These are phyloP conservation scores for Orbilia ellipsospora DNA, from an alignment of 2,329 filamentous ascomycete genomes.

Conservation along the genomic window DNA sequence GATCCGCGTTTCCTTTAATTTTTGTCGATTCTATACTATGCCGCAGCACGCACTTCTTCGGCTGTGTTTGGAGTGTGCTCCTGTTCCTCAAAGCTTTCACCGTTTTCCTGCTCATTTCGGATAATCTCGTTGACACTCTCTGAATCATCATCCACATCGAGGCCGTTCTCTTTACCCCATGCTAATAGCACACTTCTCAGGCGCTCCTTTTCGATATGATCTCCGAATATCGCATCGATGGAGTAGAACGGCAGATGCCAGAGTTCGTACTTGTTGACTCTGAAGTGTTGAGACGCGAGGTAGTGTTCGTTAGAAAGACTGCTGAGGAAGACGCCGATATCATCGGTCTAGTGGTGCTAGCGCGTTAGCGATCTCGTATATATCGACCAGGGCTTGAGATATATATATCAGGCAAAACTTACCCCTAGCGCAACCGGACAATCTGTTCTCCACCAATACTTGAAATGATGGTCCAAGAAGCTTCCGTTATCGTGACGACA, in stretches of 20 bases:
- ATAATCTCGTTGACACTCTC: constrained; percentile 51
- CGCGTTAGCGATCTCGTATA: neutral
- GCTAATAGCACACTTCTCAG: constrained; percentile 68
- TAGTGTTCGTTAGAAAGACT: constrained; percentile 80
- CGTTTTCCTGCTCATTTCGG: constrained; percentile 14
- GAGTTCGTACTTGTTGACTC: constrained; percentile 66
- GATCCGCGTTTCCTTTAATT: too few relatives aligned
- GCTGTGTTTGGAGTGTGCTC: too few relatives aligned
- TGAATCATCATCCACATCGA: constrained; percentile 39
- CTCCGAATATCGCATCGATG: constrained; percentile 75
- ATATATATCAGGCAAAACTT: constrained; percentile 63
- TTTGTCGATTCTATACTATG: too few relatives aligned
- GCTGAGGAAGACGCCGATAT: constrained; percentile 83
- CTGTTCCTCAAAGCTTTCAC: neutral
- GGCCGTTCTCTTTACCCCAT: constrained; percentile 46
- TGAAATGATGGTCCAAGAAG: constrained; percentile 78
- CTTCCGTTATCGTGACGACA: constrained; percentile 63
- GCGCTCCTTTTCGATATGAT: constrained; percentile 71
- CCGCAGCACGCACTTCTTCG: neutral
- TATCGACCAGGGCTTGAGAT: neutral
- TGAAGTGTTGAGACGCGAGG: constrained; percentile 77
- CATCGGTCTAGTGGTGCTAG: constrained; percentile 75
- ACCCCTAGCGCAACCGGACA: constrained; percentile 76
- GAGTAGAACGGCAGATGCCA: constrained; percentile 71
- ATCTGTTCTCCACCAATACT: constrained; percentile 73